Base-by-base conservation (phyloP, 306 rosid species). In the Astragalus membranaceus region DNA sequence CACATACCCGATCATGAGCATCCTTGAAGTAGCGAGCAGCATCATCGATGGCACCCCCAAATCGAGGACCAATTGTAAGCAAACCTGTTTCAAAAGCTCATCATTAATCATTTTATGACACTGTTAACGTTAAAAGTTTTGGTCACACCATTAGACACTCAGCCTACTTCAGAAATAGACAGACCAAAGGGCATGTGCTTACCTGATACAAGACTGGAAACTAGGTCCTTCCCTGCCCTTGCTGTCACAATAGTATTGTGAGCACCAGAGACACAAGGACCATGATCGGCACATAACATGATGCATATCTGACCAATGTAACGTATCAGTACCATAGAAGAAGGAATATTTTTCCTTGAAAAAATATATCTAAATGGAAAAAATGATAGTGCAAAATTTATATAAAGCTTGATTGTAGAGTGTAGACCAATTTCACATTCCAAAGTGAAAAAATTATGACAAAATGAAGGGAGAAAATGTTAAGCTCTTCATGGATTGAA, bases 1-100 rank as follows among this genome's bases (percentile, higher is more conserved):
- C 81, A 88, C 81, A 80, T 82, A 88, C 97, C 87, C 75, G 89
- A 81, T 95, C 97, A 79, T 67, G 89, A 58, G 99, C 99, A 76
- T 95, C 97, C 91, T 91, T 95, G 83, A 91, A 95, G 79, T 91
- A 95, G 47, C 99, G 96, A 79, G 99, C 99, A 78, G 99, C 99
- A 70, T 95, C 99, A 73, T 95, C 97, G 73, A 95, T 81, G 77
- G 99, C 99, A 82, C 99, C 99, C 56, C 99, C 99, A 78, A 95
- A 95, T 69, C 96, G 99, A 26, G 99, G 99, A 78, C 99, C 99
- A 67, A 91, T 95, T 44, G 99, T 95, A 74, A 95, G 97, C 86
- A 95, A 88, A 84, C 97, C 99, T 95, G 83, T 76, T 82, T 60
- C 79, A 87, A 69, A 69, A 86, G 69, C 35, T 52, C 68, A 58